Evolutionary conservation across 345 rosid genomes (phyloP), one percentile per base, ranked within the genome.

Genomic region (Gynandropsis gynandra): DNA sequence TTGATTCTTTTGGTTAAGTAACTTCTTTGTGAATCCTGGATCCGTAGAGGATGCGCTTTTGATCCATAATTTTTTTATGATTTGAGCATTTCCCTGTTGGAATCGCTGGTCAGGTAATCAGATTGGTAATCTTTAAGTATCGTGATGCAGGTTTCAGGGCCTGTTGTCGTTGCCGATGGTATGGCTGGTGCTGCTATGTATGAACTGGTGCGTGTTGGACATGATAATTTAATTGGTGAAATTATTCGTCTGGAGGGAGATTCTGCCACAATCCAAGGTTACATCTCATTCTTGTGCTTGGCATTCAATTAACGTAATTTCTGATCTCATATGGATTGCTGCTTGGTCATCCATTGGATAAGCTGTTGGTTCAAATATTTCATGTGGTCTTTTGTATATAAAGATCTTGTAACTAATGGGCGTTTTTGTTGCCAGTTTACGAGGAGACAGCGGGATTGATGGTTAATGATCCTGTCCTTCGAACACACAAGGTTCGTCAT

Each of bases 141-240:
- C 50, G 52, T 11, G 66, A 59, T 60, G 52, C 76, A 92, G 98
- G 99, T 93, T 7, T 93, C 99, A 46, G 99, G 99, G 37, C 99
- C 99, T 1, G 99, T 93, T 20, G 97, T 93, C 47, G 75, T 93
- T 46, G 99, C 99, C 1, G 99, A 93, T 75, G 99, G 99, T 64
- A 93, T 93, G 99, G 94, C 80, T 15, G 99, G 99, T 52, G 99
- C 99, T 58, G 99, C 99, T 47, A 93, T 93, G 99, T 88, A 93
- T 54, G 99, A 93, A 69, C 73, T 93, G 39, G 99, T 93, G 52
- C 99, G 99, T 61, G 99, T 93, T 19, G 99, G 99, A 1, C 80
- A 93, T 72, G 97, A 93, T 74, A 83, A 85, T 18, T 69, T 88
- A 59, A 93, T 93, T 20, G 99, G 99, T 55, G 99, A 93, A 72